Evolutionary conservation across 352 stramenopile species (phyloP).

Genomic region (Aphanomyces invadans): DNA sequence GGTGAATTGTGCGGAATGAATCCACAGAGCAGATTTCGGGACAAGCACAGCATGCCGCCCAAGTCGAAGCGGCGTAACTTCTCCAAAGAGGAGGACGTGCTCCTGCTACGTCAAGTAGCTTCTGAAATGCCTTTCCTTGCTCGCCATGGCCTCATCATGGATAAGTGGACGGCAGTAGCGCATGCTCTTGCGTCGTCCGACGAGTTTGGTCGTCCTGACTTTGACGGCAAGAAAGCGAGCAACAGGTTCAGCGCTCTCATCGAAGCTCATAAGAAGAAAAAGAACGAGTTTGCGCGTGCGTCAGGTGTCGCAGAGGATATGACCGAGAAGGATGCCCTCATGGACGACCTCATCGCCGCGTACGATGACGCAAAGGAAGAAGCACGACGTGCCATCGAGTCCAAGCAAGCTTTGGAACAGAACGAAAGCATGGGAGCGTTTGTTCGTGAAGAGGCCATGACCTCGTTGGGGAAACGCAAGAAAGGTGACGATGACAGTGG

Average conservation of each 20-base stretch:
- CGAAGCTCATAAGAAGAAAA: not conserved
- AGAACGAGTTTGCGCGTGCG: not conserved
- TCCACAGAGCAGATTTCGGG: not conserved
- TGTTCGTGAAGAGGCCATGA: not conserved
- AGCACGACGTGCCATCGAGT: not conserved
- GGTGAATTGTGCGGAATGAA: not conserved
- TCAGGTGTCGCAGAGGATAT: not conserved
- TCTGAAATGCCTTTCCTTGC: not conserved
- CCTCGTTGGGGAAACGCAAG: not conserved
- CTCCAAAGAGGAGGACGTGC: conserved; percentile 1
- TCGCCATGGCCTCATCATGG: not conserved
- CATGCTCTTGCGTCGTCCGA: not conserved
- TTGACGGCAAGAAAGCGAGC: not conserved
- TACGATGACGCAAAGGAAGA: not conserved
- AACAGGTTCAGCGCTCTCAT: not conserved
- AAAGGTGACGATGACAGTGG: not conserved
- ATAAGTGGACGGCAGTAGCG: not conserved
- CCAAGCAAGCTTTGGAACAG: not conserved
- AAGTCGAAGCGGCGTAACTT: not conserved
- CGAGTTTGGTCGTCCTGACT: not conserved
- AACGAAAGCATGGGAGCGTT: not conserved
- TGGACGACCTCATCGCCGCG: conserved; percentile 1
- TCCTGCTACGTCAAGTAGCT: not conserved
- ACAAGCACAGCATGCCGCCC: not conserved
- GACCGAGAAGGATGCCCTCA: not conserved